Base-by-base conservation (phyloP, 495 filamentous ascomycete species). In the Annulohypoxylon maeteangense region DNA sequence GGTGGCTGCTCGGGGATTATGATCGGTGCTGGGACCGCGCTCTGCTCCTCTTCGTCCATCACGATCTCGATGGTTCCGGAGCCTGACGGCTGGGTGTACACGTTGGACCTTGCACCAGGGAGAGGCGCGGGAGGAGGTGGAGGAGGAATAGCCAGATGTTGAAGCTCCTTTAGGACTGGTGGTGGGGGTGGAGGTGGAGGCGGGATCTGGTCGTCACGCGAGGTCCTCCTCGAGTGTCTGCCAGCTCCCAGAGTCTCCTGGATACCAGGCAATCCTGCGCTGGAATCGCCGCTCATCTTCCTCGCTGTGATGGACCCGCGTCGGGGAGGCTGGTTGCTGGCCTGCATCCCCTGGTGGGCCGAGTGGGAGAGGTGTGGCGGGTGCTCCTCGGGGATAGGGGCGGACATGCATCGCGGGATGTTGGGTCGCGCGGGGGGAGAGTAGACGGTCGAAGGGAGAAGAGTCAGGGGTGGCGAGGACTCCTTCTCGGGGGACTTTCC, bases 131-230 rank as follows among this genome's bases (percentile, higher is more conserved):
- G 90, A 10, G 90, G 90, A 0, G 89, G 90, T 3, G 89, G 90
- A 2, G 90, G 88, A 4, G 88, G 88, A 14, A 74, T 82, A 27
- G 89, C 89, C 7, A 97, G 86, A 79, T 97, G 93, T 75, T 93
- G 91, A n/a, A 97, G 87, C 70, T 97, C 91, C 55, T 90, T 89
- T 40, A 97, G 83, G 31, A 97, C 86, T 10, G 89, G 89, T 10
- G 89, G 89, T 7, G 80, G 80, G 0, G 83, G 84, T 0, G 83
- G 84, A 1, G 85, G 84, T 4, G 84, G 84, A 7, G 85, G 84
- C 0, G 84, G 84, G 25, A 81, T 79, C 40, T 83, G 80, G 64
- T 83, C 81, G 45, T 84, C 79, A 36, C 80, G 72, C 27, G 74
- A 81, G 12, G 76, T 66, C 40, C 71, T 72, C 45, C 78, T 76